A percentile compares a stretch with the other conserved stretches of the same genome.
These are phyloP conservation scores for Beauveria varroae DNA, from an alignment of 2,329 filamentous ascomycete species.

Conservation along the genomic window DNA sequence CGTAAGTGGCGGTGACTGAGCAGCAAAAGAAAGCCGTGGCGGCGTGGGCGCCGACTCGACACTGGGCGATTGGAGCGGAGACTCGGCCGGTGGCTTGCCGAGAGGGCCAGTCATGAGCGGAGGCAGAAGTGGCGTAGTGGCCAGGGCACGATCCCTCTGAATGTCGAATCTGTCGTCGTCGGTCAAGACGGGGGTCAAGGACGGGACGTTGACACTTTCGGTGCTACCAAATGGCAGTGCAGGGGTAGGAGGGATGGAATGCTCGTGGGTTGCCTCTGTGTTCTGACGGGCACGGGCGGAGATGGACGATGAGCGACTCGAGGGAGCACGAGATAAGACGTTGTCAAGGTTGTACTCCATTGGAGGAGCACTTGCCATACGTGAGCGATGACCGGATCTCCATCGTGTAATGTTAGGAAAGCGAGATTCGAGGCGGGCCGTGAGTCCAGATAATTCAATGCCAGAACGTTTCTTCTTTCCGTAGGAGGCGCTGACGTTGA, in stretches of 20 bases:
- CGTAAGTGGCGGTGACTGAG: slow-evolving; percentile 39
- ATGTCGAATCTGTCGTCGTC: slow-evolving; percentile 37
- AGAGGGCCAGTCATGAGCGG: slow-evolving; percentile 62
- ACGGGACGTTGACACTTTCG: slow-evolving; percentile 43
- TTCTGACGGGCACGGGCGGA: slow-evolving; percentile 50
- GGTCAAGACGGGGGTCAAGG: slow-evolving; percentile 37
- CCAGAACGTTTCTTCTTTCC: slow-evolving; percentile 47
- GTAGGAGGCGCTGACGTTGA: slow-evolving; percentile 34
- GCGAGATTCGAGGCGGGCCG: slow-evolving; percentile 58
- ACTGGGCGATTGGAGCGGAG: slow-evolving; percentile 79
- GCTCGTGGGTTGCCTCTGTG: slow-evolving; percentile 40
- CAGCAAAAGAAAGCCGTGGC: slow-evolving; percentile 31
- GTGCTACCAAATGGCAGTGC: slow-evolving; percentile 55
- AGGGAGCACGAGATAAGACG: slow-evolving; percentile 60
- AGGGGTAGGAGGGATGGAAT: slow-evolving; percentile 52
- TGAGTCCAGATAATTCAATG: slow-evolving; percentile 55
- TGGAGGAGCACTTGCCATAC: slow-evolving; percentile 49
- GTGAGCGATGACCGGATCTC: slow-evolving; percentile 39
- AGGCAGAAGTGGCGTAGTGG: slow-evolving; percentile 77
- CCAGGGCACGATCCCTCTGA: slow-evolving; percentile 52
- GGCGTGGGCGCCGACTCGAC: slow-evolving; percentile 52
- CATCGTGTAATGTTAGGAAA: slow-evolving; percentile 46
- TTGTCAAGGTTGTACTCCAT: slow-evolving; percentile 82
- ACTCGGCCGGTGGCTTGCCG: slow-evolving; percentile 54
- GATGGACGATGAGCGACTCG: slow-evolving; percentile 72